phyloP scores from a whole-genome alignment of 768 basidiomycete genomes.

The Tulasnella sp. region DNA sequence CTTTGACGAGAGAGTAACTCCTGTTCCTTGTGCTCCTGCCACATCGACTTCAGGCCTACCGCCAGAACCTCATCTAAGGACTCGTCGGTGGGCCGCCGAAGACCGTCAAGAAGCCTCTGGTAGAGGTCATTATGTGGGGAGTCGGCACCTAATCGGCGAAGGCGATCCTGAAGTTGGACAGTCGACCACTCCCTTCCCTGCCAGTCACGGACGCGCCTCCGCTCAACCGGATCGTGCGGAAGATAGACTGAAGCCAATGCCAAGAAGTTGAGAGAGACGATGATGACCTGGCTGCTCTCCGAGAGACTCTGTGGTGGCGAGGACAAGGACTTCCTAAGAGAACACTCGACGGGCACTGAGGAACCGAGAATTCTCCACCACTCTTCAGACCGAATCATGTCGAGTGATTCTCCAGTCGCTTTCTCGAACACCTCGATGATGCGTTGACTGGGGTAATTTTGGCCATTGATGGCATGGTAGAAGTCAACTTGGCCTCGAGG shows the following conservation, averaged over 20 bases:
- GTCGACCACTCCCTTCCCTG: not conserved
- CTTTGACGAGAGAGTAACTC: not conserved
- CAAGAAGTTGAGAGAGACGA: not conserved
- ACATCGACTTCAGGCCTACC: conserved; percentile 1
- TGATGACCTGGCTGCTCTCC: not conserved
- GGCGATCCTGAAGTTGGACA: conserved; percentile 7
- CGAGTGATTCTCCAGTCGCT: not conserved
- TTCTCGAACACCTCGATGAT: conserved; percentile 1
- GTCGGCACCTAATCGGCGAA: not conserved
- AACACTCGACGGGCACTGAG: not conserved
- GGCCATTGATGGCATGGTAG: conserved; percentile 8
- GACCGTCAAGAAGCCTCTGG: not conserved
- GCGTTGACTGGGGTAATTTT: not conserved
- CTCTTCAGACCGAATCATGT: not conserved
- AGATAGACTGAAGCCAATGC: not conserved
- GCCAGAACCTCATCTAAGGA: not conserved
- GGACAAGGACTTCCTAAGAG: not conserved
- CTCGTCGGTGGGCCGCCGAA: not conserved
- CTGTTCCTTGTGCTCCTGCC: not conserved
- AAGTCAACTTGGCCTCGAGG: conserved; percentile 1
- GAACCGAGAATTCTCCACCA: not conserved
- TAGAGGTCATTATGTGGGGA: not conserved
- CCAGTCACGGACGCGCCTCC: not conserved
- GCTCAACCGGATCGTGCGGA: not conserved
- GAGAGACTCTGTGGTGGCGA: not conserved